Evolutionary conservation across 345 rosid species (phyloP).

Genomic region (Psidium guajava): DNA sequence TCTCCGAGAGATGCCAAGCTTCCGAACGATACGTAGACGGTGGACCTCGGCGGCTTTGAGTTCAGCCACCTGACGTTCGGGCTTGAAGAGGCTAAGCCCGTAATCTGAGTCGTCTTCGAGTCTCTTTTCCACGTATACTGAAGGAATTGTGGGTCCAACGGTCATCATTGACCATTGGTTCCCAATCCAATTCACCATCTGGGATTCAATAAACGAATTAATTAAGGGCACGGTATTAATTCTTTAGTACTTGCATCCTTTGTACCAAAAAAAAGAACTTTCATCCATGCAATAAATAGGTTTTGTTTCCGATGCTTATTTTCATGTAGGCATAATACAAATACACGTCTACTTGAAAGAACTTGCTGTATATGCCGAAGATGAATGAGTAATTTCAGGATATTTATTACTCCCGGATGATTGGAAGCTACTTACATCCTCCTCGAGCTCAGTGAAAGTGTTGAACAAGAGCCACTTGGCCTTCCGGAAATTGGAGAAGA

Average conservation of each 20-base stretch:
- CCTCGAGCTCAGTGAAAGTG: slow-evolving; percentile 34
- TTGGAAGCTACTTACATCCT: slow-evolving; percentile 38
- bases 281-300: slow-evolving; percentile 31
- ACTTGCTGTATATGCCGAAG: no score
- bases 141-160: slow-evolving; percentile 46
- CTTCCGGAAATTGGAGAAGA: slow-evolving; percentile 18
- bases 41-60: slow-evolving; percentile 22
- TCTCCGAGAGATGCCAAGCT: slow-evolving; percentile 33
- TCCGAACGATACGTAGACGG: slow-evolving; percentile 43
- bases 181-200: slow-evolving; percentile 36
- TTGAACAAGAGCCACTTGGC: slow-evolving; percentile 34
- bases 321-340: background rate
- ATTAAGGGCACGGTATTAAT: background rate
- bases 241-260: slow-evolving; percentile 18
- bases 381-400: background rate
- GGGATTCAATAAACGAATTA: background rate
- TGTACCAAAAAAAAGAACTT: background rate
- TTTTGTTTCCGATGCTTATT: slow-evolving; percentile 4
- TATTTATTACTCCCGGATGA: background rate
- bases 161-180: slow-evolving; percentile 26
- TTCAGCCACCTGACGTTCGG: slow-evolving; percentile 33
- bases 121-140: slow-evolving; percentile 37
- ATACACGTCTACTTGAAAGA: background rate
- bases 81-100: slow-evolving; percentile 29
- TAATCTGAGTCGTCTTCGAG: slow-evolving; percentile 43